Evolutionary conservation across 2,329 filamentous ascomycete species (phyloP), one percentile per base, ranked within the genome.

Genomic region (Hypoxylon sp.): DNA sequence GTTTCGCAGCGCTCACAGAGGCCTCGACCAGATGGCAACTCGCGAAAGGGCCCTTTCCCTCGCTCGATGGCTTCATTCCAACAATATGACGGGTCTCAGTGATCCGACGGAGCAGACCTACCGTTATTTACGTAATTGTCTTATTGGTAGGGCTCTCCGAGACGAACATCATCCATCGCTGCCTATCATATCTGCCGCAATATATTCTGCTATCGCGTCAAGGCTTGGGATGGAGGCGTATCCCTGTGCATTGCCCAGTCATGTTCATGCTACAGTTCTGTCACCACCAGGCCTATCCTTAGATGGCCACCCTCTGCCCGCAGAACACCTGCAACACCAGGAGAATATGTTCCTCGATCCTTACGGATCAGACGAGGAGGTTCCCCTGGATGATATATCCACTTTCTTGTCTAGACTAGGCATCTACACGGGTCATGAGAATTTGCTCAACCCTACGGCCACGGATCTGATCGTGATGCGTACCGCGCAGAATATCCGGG

Each of bases 181-280:
- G 7, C 95, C 94, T 1, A 84, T 97, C 52, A 90, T 97, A 64
- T 95, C 93, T 1, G 90, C 90, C 57, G 90, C 90, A 62, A 97
- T 98, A 65, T 99, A 90, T 78, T 95, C 91, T 73, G 89, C 88
- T 59, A 77, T 98, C 15, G 94, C 93, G 0, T 84, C 86, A 56
- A 85, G 91, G 37, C 75, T 97, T 11, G 91, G 90, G 1, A 77
- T 99, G 48, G 85, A 90, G 69, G 92, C 94, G 0, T 87, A 88
- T 32, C 93, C 91, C 56, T 94, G 91, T 70, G 89, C 90, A 44
- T 91, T 94, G 72, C 93, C 94, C 3, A 91, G 88, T 67, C 93
- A 97, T 74, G 92, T 97, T 13, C 90, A 97, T 73, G 91, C 88
- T 17, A 88, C 96, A 54, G 87, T 98, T 11, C 82, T 86, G 52